A percentile compares a stretch with the other conserved stretches of the same genome.
Conservation (phyloP, 768 basidiomycete species). For the Butyriboletus loyo region DNA sequence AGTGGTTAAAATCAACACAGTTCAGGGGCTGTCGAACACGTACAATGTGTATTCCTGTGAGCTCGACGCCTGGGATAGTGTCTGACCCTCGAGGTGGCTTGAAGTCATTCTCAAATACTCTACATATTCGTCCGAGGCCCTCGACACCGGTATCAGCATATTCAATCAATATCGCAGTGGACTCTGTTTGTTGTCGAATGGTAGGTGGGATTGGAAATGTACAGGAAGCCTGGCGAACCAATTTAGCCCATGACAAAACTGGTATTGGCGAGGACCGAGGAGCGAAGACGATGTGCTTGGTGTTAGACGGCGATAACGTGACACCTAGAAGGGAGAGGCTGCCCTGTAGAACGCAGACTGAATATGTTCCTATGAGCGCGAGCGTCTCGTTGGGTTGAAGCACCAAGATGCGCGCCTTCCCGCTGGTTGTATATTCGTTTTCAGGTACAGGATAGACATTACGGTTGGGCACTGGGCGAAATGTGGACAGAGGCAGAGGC, state of each 20-base stretch:
- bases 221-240: constrained; percentile 12
- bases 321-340: constrained; percentile 58
- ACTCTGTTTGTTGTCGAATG: constrained; percentile 11
- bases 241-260: constrained; percentile 34
- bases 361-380: constrained; percentile 66
- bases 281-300: constrained; percentile 59
- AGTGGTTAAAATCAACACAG: constrained; percentile 13
- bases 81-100: constrained; percentile 39
- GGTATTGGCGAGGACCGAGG: constrained; percentile 81
- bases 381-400: constrained; percentile 51
- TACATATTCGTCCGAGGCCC: constrained; percentile 60
- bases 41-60: constrained; percentile 52
- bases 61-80: constrained; percentile 36
- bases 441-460: constrained; percentile 31
- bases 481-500: constrained; percentile 44
- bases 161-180: constrained; percentile 54
- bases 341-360: constrained; percentile 60
- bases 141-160: constrained; percentile 60
- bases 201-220: constrained; percentile 10
- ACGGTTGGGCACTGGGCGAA: constrained; percentile 40
- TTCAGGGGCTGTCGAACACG: constrained; percentile 10
- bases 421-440: neutral
- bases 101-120: constrained; percentile 63
- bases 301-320: constrained; percentile 39
- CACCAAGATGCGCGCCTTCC: constrained; percentile 38